Evolutionary conservation across 225 moss, liverwort and hornwort species (phyloP).

Genomic region (Lunularia cruciata): DNA sequence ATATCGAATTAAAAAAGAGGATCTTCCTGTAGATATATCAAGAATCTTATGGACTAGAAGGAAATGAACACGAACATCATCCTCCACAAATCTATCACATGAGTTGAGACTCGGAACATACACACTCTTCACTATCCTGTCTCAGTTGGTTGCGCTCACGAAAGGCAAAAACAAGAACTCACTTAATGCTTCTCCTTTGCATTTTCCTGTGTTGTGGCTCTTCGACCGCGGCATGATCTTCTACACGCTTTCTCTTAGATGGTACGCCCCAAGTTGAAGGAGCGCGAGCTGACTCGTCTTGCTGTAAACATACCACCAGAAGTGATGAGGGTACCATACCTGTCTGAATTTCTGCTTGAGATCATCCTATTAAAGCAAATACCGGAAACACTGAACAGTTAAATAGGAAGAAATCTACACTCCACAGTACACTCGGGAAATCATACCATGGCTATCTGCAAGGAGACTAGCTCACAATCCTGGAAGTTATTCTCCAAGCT

Average conservation of each 20-base stretch:
- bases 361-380: no score
- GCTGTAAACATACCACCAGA: conserved; percentile 41
- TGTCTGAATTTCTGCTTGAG: no score
- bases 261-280: conserved; percentile 12
- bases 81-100: no score
- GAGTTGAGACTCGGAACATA: no score
- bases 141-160: neutral
- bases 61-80: neutral
- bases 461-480: conserved; percentile 49
- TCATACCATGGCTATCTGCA: conserved; percentile 56
- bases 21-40: no score
- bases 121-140: neutral
- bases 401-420: no score
- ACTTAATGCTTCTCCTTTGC: conserved; percentile 66
- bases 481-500: conserved; percentile 66
- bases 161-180: conserved; percentile 43
- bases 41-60: no score
- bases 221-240: conserved; percentile 49
- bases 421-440: no score
- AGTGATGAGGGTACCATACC: neutral
- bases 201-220: conserved; percentile 90
- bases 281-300: conserved; percentile 45
- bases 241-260: conserved; percentile 23
- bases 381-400: no score
- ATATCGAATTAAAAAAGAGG: no score